Evolutionary conservation across 2,329 filamentous ascomycete genomes (phyloP).

Genomic region (Ceratocystis lukuohia): DNA sequence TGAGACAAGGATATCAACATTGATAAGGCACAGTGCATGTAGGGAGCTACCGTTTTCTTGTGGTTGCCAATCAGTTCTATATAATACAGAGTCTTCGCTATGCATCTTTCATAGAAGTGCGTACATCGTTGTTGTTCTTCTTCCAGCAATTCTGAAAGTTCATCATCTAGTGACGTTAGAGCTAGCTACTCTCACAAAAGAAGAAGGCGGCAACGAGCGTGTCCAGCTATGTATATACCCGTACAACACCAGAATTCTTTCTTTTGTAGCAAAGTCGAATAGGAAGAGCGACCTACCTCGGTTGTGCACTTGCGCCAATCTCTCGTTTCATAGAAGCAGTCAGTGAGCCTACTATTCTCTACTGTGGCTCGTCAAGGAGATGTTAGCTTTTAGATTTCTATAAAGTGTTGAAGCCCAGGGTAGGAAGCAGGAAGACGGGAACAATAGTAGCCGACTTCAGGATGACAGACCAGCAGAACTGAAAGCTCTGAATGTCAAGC

Average conservation of each 20-base stretch:
- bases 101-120: conserved; percentile 64
- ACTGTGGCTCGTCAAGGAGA: conserved; percentile 35
- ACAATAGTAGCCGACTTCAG: not conserved
- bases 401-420: not conserved
- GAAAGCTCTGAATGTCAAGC: not conserved
- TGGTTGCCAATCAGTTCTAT: not conserved
- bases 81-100: conserved; percentile 20
- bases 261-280: not conserved
- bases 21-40: not conserved
- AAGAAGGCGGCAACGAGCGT: not conserved
- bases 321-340: conserved; percentile 92
- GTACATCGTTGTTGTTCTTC: conserved; percentile 67
- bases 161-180: conserved; percentile 54
- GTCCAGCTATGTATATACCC: not conserved
- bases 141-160: conserved; percentile 87
- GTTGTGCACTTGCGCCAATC: conserved; percentile 83
- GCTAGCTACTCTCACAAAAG: not conserved
- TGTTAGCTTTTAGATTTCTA: not conserved
- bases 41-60: too few species aligned
- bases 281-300: conserved; percentile 51
- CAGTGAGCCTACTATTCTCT: conserved; percentile 80
- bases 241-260: not conserved
- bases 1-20: not conserved
- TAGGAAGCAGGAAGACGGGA: not conserved
- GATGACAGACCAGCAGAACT: not conserved